Conservation (phyloP, 805 yeast species). For the Osmozyma mogii region DNA sequence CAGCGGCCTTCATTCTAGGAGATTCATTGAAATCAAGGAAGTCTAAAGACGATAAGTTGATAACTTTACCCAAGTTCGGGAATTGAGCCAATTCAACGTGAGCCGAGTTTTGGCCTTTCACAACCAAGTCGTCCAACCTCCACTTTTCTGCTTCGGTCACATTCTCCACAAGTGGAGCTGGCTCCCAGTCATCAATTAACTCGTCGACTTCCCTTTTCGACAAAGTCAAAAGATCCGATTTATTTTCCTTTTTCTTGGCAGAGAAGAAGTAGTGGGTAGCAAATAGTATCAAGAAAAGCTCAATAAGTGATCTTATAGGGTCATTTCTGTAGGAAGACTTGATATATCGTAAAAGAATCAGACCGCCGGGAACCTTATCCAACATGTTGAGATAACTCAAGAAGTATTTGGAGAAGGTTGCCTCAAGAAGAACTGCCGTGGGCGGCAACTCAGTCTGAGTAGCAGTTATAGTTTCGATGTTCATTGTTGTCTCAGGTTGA, state of each 20-base stretch:
- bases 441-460: conserved; percentile 27
- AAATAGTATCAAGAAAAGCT: conserved; percentile 64
- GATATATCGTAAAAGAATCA: conserved; percentile 59
- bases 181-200: conserved; percentile 84
- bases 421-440: conserved; percentile 27
- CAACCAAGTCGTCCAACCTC: conserved; percentile 59
- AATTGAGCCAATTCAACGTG: conserved; percentile 23
- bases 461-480: conserved; percentile 21
- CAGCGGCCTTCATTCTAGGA: conserved; percentile 40
- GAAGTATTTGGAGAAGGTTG: conserved; percentile 26
- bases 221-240: conserved; percentile 59
- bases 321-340: conserved; percentile 85
- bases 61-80: conserved; percentile 26
- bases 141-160: conserved; percentile 46
- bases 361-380: conserved; percentile 48
- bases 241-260: conserved; percentile 67
- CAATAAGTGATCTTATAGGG: conserved; percentile 83
- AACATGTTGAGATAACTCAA: conserved; percentile 28
- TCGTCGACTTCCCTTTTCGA: conserved; percentile 65
- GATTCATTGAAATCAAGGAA: conserved; percentile 54
- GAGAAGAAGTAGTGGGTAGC: conserved; percentile 80
- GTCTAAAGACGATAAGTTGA: conserved; percentile 68
- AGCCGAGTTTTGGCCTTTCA: conserved; percentile 47
- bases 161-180: conserved; percentile 68
- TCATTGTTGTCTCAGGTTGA: no score